Evolutionary conservation across 768 basidiomycete species (phyloP).

Genomic region (Leucosporidium yakuticum): DNA sequence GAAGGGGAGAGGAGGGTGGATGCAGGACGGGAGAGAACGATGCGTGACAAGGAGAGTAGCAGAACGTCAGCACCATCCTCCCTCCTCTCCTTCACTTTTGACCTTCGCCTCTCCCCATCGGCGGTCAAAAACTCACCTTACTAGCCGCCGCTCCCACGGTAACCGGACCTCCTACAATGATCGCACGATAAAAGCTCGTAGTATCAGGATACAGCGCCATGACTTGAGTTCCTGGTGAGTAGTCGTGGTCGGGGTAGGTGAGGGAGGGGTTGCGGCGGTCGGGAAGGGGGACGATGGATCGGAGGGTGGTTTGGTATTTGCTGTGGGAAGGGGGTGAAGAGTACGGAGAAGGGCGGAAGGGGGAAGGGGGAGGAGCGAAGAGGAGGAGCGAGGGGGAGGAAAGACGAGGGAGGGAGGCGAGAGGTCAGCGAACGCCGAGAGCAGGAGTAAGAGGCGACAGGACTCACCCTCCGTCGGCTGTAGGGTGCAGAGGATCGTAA

Average conservation of each 20-base stretch:
- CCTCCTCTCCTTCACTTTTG: too few species aligned
- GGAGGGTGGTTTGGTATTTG: conserved; percentile 44
- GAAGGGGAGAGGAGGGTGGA: too few species aligned
- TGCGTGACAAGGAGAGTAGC: too few species aligned
- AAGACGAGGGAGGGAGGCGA: background rate
- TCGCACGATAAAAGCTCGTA: conserved; percentile 46
- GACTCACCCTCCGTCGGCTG: conserved; percentile 23
- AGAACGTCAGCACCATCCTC: too few species aligned
- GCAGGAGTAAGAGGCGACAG: background rate
- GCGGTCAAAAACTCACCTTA: too few species aligned
- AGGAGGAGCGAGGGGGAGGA: too few species aligned
- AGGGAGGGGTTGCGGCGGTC: conserved; percentile 39
- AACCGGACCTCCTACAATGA: conserved; percentile 36
- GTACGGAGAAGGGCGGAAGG: too few species aligned
- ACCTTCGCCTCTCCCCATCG: too few species aligned
- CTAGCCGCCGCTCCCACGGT: background rate
- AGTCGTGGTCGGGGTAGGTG: conserved; percentile 43
- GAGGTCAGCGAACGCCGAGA: background rate
- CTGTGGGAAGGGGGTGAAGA: conserved; percentile 21
- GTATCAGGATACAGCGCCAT: conserved; percentile 49
- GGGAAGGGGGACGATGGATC: conserved; percentile 46
- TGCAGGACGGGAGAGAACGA: too few species aligned
- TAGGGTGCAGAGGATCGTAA: conserved; percentile 33
- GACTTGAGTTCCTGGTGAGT: conserved; percentile 40
- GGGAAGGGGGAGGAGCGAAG: too few species aligned